phyloP scores from a whole-genome alignment of 768 basidiomycete species.

The Psilocybe azurescens region DNA sequence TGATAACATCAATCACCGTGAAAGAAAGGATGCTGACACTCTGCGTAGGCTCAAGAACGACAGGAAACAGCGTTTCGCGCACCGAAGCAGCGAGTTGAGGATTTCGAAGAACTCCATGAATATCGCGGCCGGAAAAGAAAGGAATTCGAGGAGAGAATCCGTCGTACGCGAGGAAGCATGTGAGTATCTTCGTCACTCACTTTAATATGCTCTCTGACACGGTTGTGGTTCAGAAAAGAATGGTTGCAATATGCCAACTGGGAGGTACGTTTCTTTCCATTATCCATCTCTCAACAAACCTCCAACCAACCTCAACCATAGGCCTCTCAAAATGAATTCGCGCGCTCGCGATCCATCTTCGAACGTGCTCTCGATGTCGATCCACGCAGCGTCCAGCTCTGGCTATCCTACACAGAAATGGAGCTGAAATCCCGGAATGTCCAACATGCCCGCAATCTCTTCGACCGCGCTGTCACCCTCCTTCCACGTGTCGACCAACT shows the following conservation, averaged over 20 bases:
- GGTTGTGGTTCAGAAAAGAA: constrained; percentile 62
- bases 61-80: constrained; percentile 93
- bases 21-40: background rate
- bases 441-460: constrained; percentile 95
- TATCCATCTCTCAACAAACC: background rate
- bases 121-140: constrained; percentile 84
- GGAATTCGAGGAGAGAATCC: constrained; percentile 89
- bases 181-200: constrained; percentile 37
- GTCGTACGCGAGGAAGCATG: constrained; percentile 82
- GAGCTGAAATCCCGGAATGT: constrained; percentile 98
- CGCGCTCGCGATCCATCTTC: constrained; percentile 92
- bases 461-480: constrained; percentile 95
- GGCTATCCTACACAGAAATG: constrained; percentile 96
- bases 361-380: constrained; percentile 98
- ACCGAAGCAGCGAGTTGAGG: constrained; percentile 94
- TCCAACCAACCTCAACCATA: constrained; percentile 28
- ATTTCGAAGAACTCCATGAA: constrained; percentile 88
- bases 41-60: constrained; percentile 87
- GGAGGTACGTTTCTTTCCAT: constrained; percentile 58
- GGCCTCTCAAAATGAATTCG: constrained; percentile 96
- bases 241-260: constrained; percentile 88
- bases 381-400: constrained; percentile 85
- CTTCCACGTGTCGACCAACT: constrained; percentile 96
- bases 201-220: background rate
- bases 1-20: background rate